These are phyloP conservation scores for Sugiyamaella qingdaonensis DNA, from an alignment of 805 yeast genomes.

Conservation along the genomic window DNA sequence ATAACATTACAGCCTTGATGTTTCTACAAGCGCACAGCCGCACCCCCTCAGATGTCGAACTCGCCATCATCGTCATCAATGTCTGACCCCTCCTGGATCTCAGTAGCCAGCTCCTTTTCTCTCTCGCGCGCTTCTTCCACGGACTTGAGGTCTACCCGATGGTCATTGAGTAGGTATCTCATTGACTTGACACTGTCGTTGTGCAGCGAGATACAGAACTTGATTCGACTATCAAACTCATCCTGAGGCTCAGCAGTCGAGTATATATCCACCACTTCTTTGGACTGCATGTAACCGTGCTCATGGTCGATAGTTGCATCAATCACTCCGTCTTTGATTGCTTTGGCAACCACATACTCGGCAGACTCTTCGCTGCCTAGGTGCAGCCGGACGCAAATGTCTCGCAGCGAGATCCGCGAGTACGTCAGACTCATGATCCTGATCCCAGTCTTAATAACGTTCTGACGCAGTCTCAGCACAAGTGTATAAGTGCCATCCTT, in stretches of 20 bases:
- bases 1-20: not conserved
- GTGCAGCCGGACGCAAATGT: constrained; percentile 86
- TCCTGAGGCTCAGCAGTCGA: constrained; percentile 82
- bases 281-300: constrained; percentile 85
- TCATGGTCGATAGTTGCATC: constrained; percentile 92
- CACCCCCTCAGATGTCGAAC: constrained; percentile 27
- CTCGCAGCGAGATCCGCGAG: constrained; percentile 85
- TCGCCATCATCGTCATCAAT: constrained; percentile 41
- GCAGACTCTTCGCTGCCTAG: constrained; percentile 93
- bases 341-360: constrained; percentile 94
- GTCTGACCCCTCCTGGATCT: constrained; percentile 41
- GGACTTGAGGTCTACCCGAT: constrained; percentile 45
- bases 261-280: constrained; percentile 80
- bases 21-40: not conserved
- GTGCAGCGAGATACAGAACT: constrained; percentile 83
- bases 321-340: constrained; percentile 94
- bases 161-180: constrained; percentile 73
- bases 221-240: constrained; percentile 88
- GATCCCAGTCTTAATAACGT: constrained; percentile 96
- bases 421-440: constrained; percentile 88
- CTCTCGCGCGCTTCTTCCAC: constrained; percentile 55
- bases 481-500: constrained; percentile 79
- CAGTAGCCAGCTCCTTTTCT: constrained; percentile 46
- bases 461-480: constrained; percentile 86
- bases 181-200: constrained; percentile 90